phyloP scores from a whole-genome alignment of 1,284 basidiomycete species.

The Meira miltonrushii region DNA sequence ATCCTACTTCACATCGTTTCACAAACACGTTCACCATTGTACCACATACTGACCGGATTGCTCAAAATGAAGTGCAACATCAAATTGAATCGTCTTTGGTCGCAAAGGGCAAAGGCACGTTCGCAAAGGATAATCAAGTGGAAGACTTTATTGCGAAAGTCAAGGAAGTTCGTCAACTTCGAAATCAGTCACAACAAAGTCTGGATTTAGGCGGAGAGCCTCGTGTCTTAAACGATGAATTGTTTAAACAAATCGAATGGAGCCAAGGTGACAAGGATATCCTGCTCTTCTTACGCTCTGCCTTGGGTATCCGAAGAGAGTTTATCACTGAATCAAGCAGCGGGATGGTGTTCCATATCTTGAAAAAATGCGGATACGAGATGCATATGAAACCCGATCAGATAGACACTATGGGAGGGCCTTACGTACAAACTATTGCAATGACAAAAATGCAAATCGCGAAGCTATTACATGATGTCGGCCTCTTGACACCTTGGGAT shows the following conservation, averaged over 20 bases:
- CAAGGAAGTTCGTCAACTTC: not conserved
- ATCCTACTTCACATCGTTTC: constrained; percentile 60
- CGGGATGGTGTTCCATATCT: not conserved
- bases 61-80: not conserved
- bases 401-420: not conserved
- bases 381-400: not conserved
- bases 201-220: not conserved
- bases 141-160: not conserved
- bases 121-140: not conserved
- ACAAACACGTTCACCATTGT: constrained; percentile 67
- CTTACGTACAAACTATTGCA: not conserved
- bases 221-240: not conserved
- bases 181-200: not conserved
- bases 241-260: not conserved
- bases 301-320: not conserved
- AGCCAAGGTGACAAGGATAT: not conserved
- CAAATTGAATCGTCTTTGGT: not conserved
- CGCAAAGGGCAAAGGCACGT: not conserved
- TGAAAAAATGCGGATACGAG: not conserved
- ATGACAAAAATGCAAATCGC: not conserved
- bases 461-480: not conserved
- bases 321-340: not conserved
- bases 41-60: constrained; percentile 58
- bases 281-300: not conserved
- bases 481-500: constrained; percentile 1